Base-by-base conservation (phyloP, 768 basidiomycete species). In the Xerocomellus chrysenteron region DNA sequence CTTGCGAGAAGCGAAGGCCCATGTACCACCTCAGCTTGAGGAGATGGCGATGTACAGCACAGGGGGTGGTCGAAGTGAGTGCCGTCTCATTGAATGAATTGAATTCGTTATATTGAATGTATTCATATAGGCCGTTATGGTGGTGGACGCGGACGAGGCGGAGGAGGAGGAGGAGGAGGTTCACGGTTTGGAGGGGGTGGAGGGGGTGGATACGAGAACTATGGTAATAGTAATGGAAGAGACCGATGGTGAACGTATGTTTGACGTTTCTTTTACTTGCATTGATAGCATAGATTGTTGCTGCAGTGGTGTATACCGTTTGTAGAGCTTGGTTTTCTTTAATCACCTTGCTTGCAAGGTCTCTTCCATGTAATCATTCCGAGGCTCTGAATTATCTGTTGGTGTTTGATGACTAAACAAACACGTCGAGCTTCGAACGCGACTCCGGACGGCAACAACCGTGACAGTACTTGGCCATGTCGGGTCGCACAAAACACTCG, bases 11-110 rank as follows among this genome's bases (percentile, higher is more conserved):
- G 92, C 93, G 21, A 94, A 94, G 68, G 86, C 92, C 14, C 76
- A 78, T 46, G 81, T 98, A 36, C 93, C 95, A 26, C 84, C 92
- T 54, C 92, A 96, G 65, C 79, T 99, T 0, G 89, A 95, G 72
- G 91, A 97, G 75, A 96, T 97, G 94, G 82, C 82, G 1, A 86
- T 86, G 79, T 94, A 85, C 71, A 85, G 91, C 47, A 88, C 90
- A 42, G 88, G 92, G 24, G 88, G 85, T 50, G 84, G 87, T 57
- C 79, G 89, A 72, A 82, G 87, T 88, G 60, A 47, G 84, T 75
- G 12, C 2, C 41, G 5, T 52, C 7, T 19, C 19, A 30, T 49
- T 16, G 1, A 8, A n/a, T 24, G 12, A 1, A 21, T 43, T 24
- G 12, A 1, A 21, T 43, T 14, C 5, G 26, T 30, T 10, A 6